These are phyloP conservation scores for Fomitiporia mediterranea DNA, from an alignment of 1,284 basidiomycete genomes.

Conservation along the genomic window DNA sequence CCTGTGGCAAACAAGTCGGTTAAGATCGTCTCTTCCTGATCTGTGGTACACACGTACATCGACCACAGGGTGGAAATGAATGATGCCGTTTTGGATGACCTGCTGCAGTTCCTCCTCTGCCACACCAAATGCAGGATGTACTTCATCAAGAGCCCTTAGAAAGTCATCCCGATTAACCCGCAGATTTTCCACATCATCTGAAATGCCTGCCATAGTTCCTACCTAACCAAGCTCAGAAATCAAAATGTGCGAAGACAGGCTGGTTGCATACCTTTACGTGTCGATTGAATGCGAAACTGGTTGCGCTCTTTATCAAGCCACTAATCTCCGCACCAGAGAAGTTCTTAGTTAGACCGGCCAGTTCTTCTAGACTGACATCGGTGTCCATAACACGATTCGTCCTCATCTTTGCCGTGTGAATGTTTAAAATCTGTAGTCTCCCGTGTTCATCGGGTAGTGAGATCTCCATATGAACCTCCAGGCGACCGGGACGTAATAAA, in stretches of 20 bases:
- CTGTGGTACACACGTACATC: conserved; percentile 49
- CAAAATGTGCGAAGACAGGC: background rate
- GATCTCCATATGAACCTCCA: conserved; percentile 99
- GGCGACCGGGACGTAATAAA: conserved; percentile 92
- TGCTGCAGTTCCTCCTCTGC: conserved; percentile 94
- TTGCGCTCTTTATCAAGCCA: conserved; percentile 96
- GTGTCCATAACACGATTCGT: conserved; percentile 85
- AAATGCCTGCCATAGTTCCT: conserved; percentile 94
- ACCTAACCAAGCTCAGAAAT: conserved; percentile 40
- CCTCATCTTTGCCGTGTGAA: conserved; percentile 96
- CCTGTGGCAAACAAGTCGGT: conserved; percentile 39
- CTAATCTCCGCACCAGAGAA: conserved; percentile 97
- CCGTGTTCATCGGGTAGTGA: conserved; percentile 94
- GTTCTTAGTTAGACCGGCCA: conserved; percentile 90
- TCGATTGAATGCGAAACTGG: conserved; percentile 96
- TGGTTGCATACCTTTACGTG: conserved; percentile 73
- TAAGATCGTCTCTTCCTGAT: background rate
- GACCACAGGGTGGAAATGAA: conserved; percentile 76
- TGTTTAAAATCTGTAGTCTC: conserved; percentile 90
- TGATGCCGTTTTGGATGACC: conserved; percentile 96
- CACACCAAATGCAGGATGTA: conserved; percentile 96
- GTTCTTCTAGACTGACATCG: conserved; percentile 84
- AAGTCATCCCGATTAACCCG: conserved; percentile 89
- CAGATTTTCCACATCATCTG: conserved; percentile 92
- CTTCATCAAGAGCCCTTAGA: conserved; percentile 88